phyloP scores from a whole-genome alignment of 2,329 filamentous ascomycete species.

The Hirsutella thompsonii region DNA sequence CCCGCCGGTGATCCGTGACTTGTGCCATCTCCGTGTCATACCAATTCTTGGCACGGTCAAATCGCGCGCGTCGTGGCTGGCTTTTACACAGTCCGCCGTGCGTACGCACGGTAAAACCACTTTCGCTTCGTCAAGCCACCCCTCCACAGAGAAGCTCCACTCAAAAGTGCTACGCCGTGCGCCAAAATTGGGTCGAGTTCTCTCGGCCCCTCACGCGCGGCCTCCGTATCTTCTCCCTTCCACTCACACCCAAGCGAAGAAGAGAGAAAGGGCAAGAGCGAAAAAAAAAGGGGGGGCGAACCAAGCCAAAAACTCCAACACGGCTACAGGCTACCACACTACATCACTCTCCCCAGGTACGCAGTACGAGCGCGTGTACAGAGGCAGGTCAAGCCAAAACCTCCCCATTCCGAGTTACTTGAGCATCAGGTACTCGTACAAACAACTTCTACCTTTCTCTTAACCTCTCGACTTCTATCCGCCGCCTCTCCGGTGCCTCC shows the following conservation, averaged over 20 bases:
- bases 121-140: conserved; percentile 2
- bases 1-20: background rate
- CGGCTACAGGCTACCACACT: conserved; percentile 1
- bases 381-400: conserved; percentile 1
- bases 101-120: background rate
- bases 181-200: conserved; percentile 1
- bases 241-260: conserved; percentile 20
- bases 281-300: conserved; percentile 10
- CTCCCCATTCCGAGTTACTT: conserved; percentile 23
- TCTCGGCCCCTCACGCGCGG: background rate
- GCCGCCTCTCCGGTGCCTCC: conserved; percentile 11
- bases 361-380: conserved; percentile 1
- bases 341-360: conserved; percentile 11
- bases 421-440: conserved; percentile 23
- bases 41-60: background rate
- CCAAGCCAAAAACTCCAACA: conserved; percentile 25
- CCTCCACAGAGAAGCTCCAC: conserved; percentile 2
- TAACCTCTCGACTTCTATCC: conserved; percentile 4
- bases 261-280: background rate
- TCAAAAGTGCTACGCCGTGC: background rate
- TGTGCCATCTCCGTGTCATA: background rate
- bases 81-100: background rate
- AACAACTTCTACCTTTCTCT: background rate
- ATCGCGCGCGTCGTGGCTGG: too few relatives aligned
- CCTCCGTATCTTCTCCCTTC: conserved; percentile 11